Conservation (phyloP, 2,329 filamentous ascomycete genomes). For the Trichoderma breve region DNA sequence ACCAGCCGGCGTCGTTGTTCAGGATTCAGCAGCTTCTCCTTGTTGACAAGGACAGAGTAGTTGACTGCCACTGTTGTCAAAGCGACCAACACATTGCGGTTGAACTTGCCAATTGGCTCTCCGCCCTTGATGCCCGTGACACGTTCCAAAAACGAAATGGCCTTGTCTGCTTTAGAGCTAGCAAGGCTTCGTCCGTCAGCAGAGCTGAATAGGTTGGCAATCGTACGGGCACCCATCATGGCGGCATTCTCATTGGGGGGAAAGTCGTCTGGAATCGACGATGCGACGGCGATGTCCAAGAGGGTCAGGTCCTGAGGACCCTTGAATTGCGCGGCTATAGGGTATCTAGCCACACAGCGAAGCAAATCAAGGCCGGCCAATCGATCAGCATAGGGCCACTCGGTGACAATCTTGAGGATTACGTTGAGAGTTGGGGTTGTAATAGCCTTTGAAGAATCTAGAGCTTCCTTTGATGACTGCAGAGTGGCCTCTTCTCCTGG, state of each 20-base stretch:
- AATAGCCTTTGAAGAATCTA: constrained; percentile 58
- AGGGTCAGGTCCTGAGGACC: constrained; percentile 56
- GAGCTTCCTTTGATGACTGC: constrained; percentile 56
- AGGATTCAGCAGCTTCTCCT: constrained; percentile 40
- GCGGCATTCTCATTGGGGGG: constrained; percentile 72
- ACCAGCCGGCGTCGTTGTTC: constrained; percentile 47
- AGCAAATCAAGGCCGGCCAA: constrained; percentile 84
- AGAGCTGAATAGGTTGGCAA: constrained; percentile 82
- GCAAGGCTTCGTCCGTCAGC: constrained; percentile 66
- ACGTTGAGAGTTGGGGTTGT: constrained; percentile 56
- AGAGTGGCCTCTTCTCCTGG: constrained; percentile 67
- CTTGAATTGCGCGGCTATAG: constrained; percentile 61
- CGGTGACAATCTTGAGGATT: constrained; percentile 68
- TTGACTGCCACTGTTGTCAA: constrained; percentile 82
- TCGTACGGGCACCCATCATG: constrained; percentile 80
- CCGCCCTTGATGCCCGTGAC: constrained; percentile 53
- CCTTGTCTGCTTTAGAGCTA: constrained; percentile 55
- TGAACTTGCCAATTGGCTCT: constrained; percentile 52
- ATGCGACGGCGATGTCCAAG: constrained; percentile 52
- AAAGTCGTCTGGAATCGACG: constrained; percentile 46
- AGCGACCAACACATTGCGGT: constrained; percentile 81
- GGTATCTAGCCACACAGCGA: constrained; percentile 72
- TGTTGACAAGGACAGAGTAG: constrained; percentile 67
- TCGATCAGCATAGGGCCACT: constrained; percentile 78
- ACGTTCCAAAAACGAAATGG: constrained; percentile 62